Evolutionary conservation across 2,329 filamentous ascomycete genomes (phyloP).

Genomic region (Fusarium transvaalense): DNA sequence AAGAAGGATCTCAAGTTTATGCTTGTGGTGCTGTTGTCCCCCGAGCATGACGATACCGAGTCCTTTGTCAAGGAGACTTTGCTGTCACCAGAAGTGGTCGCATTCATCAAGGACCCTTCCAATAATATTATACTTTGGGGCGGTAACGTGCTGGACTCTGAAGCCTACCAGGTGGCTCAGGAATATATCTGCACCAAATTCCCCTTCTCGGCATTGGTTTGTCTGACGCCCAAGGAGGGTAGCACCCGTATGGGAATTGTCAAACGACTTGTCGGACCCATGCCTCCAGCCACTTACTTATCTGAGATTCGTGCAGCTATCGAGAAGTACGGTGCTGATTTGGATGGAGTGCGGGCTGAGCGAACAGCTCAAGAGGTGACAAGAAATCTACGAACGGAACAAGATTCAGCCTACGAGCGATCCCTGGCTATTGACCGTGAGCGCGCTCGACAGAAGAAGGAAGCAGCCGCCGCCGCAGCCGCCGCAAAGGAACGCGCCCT

Average conservation of each 20-base stretch:
- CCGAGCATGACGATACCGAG: slow-evolving; percentile 93
- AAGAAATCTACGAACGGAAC: slow-evolving; percentile 85
- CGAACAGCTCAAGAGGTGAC: slow-evolving; percentile 83
- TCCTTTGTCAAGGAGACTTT: slow-evolving; percentile 86
- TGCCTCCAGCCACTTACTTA: slow-evolving; percentile 77
- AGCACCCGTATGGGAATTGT: slow-evolving; percentile 92
- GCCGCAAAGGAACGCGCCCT: slow-evolving; percentile 73
- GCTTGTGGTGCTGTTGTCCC: slow-evolving; percentile 87
- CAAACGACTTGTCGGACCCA: slow-evolving; percentile 79
- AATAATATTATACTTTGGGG: slow-evolving; percentile 93
- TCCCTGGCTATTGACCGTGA: slow-evolving; percentile 90
- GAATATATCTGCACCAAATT: slow-evolving; percentile 93
- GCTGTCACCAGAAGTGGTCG: slow-evolving; percentile 77
- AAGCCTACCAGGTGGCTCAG: slow-evolving; percentile 92
- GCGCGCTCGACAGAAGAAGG: slow-evolving; percentile 79
- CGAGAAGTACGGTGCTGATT: slow-evolving; percentile 78
- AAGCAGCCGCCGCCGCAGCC: slow-evolving; percentile 78
- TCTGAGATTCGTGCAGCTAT: slow-evolving; percentile 81
- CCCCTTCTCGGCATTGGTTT: slow-evolving; percentile 87
- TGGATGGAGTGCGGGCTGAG: slow-evolving; percentile 80
- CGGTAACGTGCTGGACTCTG: slow-evolving; percentile 90
- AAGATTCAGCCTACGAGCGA: slow-evolving; percentile 93
- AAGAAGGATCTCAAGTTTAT: slow-evolving; percentile 94
- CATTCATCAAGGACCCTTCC: slow-evolving; percentile 78
- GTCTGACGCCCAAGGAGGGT: slow-evolving; percentile 86